These are phyloP conservation scores for Fagopyrum esculentum DNA, from an alignment of 148 eudicot species.

Conservation along the genomic window DNA sequence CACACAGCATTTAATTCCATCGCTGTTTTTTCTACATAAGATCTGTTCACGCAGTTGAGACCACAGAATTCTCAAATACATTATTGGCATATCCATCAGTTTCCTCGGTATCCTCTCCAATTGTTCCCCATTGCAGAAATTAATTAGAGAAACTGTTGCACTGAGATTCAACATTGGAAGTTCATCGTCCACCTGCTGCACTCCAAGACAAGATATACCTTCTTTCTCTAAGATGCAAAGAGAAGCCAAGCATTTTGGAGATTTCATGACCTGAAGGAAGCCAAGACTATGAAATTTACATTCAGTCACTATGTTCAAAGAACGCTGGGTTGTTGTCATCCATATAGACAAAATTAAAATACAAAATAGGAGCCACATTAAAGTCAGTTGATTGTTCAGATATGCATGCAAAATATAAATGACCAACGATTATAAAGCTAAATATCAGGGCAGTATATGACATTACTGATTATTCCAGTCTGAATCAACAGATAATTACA, in stretches of 20 bases:
- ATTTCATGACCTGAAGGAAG: conserved; percentile 50
- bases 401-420: background rate
- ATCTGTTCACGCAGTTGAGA: conserved; percentile 31
- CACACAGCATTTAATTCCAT: conserved; percentile 19
- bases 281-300: conserved; percentile 49
- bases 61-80: conserved; percentile 45
- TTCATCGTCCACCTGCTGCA: conserved; percentile 39
- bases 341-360: background rate
- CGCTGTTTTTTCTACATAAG: conserved; percentile 19
- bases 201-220: conserved; percentile 25
- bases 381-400: background rate
- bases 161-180: conserved; percentile 38
- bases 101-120: conserved; percentile 38
- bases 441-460: too few species aligned
- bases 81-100: conserved; percentile 24
- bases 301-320: background rate
- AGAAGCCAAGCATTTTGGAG: conserved; percentile 24
- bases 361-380: background rate
- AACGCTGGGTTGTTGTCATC: background rate
- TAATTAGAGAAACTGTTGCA: conserved; percentile 47
- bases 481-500: background rate
- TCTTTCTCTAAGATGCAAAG: conserved; percentile 21
- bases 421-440: background rate
- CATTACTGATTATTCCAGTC: background rate
- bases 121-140: conserved; percentile 47